phyloP scores from a whole-genome alignment of 305 asterid species.

The Caryopteris hybrid region DNA sequence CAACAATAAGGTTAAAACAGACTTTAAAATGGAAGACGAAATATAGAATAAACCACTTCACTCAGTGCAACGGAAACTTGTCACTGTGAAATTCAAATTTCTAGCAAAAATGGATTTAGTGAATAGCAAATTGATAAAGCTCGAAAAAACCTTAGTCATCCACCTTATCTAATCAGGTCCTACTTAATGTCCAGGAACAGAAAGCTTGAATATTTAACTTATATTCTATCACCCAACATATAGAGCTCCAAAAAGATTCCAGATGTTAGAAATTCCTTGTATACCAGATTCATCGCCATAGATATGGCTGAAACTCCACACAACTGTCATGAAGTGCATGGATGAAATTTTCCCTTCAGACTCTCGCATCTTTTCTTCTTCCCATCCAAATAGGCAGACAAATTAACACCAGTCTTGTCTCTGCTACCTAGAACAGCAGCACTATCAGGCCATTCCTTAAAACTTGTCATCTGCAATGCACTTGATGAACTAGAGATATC shows the following conservation, averaged over 20 bases:
- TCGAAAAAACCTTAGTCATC: background rate
- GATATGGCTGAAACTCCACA: constrained; percentile 3
- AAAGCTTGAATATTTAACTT: background rate
- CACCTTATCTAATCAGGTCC: constrained; percentile 16
- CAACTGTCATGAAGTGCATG: constrained; percentile 16
- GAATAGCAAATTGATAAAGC: background rate
- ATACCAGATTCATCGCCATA: constrained; percentile 11
- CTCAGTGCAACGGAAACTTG: constrained; percentile 6
- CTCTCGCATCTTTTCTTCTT: background rate
- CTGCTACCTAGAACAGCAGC: constrained; percentile 3
- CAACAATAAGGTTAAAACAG: background rate
- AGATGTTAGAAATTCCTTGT: background rate
- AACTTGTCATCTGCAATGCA: background rate
- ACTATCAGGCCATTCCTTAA: constrained; percentile 6
- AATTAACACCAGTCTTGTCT: background rate
- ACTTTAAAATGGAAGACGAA: background rate
- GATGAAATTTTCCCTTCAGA: background rate
- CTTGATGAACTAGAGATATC: background rate
- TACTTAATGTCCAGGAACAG: background rate
- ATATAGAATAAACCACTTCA: background rate
- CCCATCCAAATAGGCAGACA: constrained; percentile 2
- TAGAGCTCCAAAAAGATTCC: background rate
- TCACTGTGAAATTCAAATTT: background rate
- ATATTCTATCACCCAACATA: constrained; percentile 6
- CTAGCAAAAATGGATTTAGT: constrained; percentile 14